Evolutionary conservation across 768 basidiomycete species (phyloP), one percentile per base, ranked within the genome.

Genomic region (Trametes punicea): DNA sequence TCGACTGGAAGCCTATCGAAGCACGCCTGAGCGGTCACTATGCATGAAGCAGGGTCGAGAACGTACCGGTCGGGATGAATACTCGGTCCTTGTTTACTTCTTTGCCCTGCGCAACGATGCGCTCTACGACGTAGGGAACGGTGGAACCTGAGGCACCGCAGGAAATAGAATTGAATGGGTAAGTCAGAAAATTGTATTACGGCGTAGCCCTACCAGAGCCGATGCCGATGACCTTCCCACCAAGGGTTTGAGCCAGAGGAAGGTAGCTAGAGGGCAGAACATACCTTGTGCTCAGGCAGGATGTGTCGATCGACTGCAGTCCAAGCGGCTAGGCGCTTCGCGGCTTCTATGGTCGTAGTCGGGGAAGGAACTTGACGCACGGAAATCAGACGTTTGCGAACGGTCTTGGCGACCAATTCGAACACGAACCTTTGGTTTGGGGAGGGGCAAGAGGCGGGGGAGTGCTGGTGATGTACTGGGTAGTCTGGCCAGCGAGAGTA

Each of bases 61-160:
- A 45, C 46, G 20, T 47, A 84, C 90, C 91, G 3, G 93, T 96
- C 4, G 94, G 93, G 53, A 97, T 83, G 71, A 97, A 97, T 6
- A 95, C 81, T 23, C 96, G 83, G 20, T 81, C 78, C 65, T 79
- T 80, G 77, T 99, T 99, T 11, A 80, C 74, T 30, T 81, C 83
- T 13, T 65, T 59, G 2, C 93, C 94, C 69, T 97, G 93, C 59
- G 87, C 80, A 10, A 93, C 80, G 54, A 99, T 95, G 49, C 94
- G 81, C 63, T 99, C 94, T 21, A 99, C 94, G 48, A 98, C 94
- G 66, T 96, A 99, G 3, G 93, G 93, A 0, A 98, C 94, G 1
- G 94, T 98, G 7, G 93, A 93, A 36, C 93, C 92, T 85, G 57
- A n/a, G 27, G 29, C 23, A 55, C 9, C 20, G 11, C 9, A 15